Evolutionary conservation across 2,329 filamentous ascomycete genomes (phyloP).

Genomic region (Pseudogymnoascus sp.): DNA sequence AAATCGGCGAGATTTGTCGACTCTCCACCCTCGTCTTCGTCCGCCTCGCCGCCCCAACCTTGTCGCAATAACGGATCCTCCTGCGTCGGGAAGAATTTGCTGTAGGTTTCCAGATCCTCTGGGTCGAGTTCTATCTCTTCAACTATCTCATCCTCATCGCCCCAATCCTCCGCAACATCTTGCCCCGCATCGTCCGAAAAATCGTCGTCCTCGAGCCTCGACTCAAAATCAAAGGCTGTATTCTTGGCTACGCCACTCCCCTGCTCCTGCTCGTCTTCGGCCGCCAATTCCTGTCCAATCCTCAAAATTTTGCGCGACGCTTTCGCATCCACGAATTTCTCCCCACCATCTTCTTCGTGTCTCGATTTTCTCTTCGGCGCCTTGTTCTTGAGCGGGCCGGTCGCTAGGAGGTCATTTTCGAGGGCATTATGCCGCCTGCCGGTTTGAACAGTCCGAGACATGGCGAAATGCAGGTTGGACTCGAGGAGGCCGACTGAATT

Average conservation of each 20-base stretch:
- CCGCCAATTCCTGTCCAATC: constrained; percentile 79
- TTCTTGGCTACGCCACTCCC: constrained; percentile 30
- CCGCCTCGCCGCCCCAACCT: constrained; percentile 32
- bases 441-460: not conserved
- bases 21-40: constrained; percentile 39
- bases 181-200: constrained; percentile 37
- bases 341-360: constrained; percentile 50
- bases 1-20: constrained; percentile 82
- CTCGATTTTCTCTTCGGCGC: constrained; percentile 60
- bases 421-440: constrained; percentile 74
- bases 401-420: constrained; percentile 73
- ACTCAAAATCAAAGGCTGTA: constrained; percentile 70
- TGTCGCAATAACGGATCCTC: constrained; percentile 36
- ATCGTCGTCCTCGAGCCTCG: constrained; percentile 54
- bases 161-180: constrained; percentile 55
- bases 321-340: constrained; percentile 76
- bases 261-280: constrained; percentile 59
- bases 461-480: not conserved
- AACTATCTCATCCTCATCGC: constrained; percentile 66
- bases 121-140: constrained; percentile 78
- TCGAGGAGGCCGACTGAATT: not conserved
- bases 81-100: constrained; percentile 73
- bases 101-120: constrained; percentile 80
- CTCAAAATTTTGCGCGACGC: constrained; percentile 81
- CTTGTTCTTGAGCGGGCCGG: constrained; percentile 64